Evolutionary conservation across 2,329 filamentous ascomycete species (phyloP), one percentile per base, ranked within the genome.

Genomic region (Pyricularia grisea): DNA sequence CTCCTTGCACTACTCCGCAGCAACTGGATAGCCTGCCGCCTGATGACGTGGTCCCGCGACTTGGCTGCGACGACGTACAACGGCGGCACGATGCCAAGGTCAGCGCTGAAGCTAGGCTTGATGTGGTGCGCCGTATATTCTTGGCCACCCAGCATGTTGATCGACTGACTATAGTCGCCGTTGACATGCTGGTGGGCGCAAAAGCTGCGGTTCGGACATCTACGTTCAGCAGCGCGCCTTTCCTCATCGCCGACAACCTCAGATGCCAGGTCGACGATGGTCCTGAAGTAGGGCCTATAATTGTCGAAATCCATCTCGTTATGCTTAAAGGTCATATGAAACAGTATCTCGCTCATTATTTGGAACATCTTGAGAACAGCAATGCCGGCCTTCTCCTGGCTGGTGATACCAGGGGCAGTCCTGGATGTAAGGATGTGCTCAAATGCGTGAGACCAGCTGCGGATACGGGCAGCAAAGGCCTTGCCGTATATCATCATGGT

Each of bases 61-160:
- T 89, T 90, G 7, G 86, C 89, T 7, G 86, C 88, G n/a, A 88
- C 85, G 5, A 90, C 83, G 71, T 87, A 90, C 0, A 91, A 81
- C 0, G 88, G 87, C 3, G 88, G 85, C 4, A 91, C 82, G 68
- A 91, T 86, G 23, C 88, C 88, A 12, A 89, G 77, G 67, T 90
- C 87, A 28, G 88, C 84, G 63, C 86, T 87, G 75, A 91, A 91
- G 72, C 84, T 86, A 1, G 86, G 84, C 74, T 86, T 87, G 74
- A 88, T 84, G 72, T 87, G 85, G 36, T 76, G 76, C 0, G 84
- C 79, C 7, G 79, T 79, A 69, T 82, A 83, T 36, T 79, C 78
- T 63, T 81, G 79, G 10, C 80, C 79, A 11, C 78, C 78, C 70
- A 81, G 82, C 68, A 77, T 78, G 67, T 79, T 79, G 55, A 72